Percentiles rank a stretch among this genome's conserved stretches.
Conservation (phyloP, 495 filamentous ascomycete genomes). For the Penicillium bialowiezense region DNA sequence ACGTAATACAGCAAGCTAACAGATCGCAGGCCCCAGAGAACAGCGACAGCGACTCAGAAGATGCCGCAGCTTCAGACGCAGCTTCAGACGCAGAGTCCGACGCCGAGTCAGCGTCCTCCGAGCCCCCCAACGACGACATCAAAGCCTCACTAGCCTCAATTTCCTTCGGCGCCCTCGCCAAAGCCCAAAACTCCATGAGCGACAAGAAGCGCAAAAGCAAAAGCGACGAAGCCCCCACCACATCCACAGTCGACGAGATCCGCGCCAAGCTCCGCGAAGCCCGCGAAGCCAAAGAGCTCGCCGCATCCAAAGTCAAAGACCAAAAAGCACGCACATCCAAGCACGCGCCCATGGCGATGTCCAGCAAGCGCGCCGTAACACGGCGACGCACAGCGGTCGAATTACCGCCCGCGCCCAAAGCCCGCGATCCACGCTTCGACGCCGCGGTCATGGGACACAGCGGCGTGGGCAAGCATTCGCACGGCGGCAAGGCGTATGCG, state of each 20-base stretch:
- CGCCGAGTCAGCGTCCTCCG: conserved; percentile 11
- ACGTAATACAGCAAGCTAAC: neutral
- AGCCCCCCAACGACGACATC: conserved; percentile 35
- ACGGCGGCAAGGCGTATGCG: conserved; percentile 67
- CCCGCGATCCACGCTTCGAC: conserved; percentile 89
- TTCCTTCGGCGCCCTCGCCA: conserved; percentile 84
- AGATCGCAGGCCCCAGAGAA: conserved; percentile 14
- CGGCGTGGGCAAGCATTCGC: conserved; percentile 22
- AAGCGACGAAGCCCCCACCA: conserved; percentile 12
- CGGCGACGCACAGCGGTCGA: conserved; percentile 72
- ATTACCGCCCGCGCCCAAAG: conserved; percentile 33
- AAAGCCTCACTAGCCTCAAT: conserved; percentile 48
- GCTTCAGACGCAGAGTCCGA: conserved; percentile 21
- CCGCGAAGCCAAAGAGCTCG: conserved; percentile 20
- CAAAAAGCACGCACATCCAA: conserved; percentile 64
- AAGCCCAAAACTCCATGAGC: conserved; percentile 71
- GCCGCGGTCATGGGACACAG: conserved; percentile 43
- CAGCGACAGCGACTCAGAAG: too few relatives aligned
- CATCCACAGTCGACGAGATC: conserved; percentile 36
- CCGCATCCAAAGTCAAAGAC: conserved; percentile 35
- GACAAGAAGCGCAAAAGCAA: conserved; percentile 39
- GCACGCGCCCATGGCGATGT: conserved; percentile 79
- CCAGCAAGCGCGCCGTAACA: conserved; percentile 77
- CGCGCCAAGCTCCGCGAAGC: conserved; percentile 41
- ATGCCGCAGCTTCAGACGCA: too few relatives aligned